A percentile compares a stretch with the other conserved stretches of the same genome.
Evolutionary conservation across 768 basidiomycete genomes (phyloP).

Genomic region (Suillus alpinus): DNA sequence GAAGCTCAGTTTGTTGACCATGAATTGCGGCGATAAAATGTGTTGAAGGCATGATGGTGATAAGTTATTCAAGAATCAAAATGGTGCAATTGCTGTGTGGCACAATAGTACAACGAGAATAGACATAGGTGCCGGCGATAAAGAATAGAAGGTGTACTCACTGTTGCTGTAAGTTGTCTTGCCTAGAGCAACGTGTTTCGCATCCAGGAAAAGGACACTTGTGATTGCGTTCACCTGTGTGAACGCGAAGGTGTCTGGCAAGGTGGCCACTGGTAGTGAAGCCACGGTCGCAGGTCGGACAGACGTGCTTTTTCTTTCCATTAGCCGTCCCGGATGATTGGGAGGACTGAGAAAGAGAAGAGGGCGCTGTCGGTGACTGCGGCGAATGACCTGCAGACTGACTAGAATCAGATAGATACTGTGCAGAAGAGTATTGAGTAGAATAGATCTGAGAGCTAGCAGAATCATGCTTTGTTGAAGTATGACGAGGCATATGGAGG

Average conservation of each 20-base stretch:
- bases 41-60: conserved; percentile 10
- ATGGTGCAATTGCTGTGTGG: conserved; percentile 1
- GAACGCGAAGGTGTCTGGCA: conserved; percentile 83
- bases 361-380: conserved; percentile 9
- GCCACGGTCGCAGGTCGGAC: conserved; percentile 66
- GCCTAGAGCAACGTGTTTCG: conserved; percentile 84
- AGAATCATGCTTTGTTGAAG: conserved; percentile 23
- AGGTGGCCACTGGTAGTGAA: conserved; percentile 91
- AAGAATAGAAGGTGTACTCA: conserved; percentile 10
- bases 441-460: conserved; percentile 12
- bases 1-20: conserved; percentile 11
- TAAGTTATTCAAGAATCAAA: background rate
- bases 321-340: background rate
- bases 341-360: conserved; percentile 8
- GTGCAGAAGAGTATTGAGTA: conserved; percentile 17
- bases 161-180: conserved; percentile 74
- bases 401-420: conserved; percentile 27
- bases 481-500: conserved; percentile 29
- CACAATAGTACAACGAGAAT: conserved; percentile 4
- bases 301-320: conserved; percentile 51
- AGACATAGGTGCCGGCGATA: conserved; percentile 3
- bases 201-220: conserved; percentile 95
- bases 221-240: conserved; percentile 91
- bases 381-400: conserved; percentile 15
- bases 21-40: conserved; percentile 4